Evolutionary conservation across 176 grass and related monocot genomes (phyloP).

Genomic region (Cenchrus purpureus): DNA sequence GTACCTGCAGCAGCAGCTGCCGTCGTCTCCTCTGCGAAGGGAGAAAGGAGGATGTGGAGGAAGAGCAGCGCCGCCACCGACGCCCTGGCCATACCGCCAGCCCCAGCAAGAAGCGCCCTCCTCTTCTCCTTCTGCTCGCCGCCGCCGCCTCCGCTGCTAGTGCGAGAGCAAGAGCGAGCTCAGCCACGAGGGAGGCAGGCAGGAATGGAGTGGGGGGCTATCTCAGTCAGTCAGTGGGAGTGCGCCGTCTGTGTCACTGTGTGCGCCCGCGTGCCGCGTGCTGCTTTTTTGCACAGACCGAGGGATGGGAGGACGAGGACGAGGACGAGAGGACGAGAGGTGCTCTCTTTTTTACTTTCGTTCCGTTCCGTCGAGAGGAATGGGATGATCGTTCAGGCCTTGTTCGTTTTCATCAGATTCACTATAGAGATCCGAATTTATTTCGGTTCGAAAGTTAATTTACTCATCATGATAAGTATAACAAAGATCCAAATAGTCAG

Average conservation of each 20-base stretch:
- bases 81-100: conserved; percentile 1
- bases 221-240: background rate
- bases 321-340: too few relatives aligned
- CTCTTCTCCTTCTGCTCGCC: background rate
- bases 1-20: conserved; percentile 1
- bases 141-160: background rate
- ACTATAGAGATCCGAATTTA: too few relatives aligned
- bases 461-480: too few relatives aligned
- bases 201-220: background rate
- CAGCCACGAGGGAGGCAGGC: background rate
- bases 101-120: background rate
- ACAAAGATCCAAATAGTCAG: too few relatives aligned
- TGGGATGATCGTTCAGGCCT: background rate
- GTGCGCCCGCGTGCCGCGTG: background rate
- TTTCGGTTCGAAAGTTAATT: too few relatives aligned
- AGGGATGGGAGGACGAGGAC: background rate
- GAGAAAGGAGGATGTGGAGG: background rate
- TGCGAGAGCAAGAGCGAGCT: background rate
- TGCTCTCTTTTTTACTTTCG: background rate
- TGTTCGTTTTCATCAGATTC: too few relatives aligned
- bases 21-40: background rate
- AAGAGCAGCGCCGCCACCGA: background rate
- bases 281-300: background rate
- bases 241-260: background rate
- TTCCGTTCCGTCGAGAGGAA: background rate